These are phyloP conservation scores for Phaeosphaeriaceae sp. DNA, from an alignment of 2,329 filamentous ascomycete species.

Conservation along the genomic window DNA sequence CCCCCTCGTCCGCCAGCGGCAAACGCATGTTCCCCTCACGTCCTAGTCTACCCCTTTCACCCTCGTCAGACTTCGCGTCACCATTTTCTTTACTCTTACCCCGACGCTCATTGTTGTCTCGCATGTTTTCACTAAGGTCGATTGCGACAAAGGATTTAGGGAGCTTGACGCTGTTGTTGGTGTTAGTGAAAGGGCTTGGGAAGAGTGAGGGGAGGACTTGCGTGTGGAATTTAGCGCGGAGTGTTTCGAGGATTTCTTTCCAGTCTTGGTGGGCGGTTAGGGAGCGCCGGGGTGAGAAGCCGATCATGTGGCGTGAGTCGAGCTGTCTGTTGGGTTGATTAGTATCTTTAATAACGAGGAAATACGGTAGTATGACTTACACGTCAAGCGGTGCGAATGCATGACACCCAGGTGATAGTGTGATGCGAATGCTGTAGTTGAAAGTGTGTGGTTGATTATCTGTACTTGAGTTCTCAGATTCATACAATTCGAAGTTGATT, in stretches of 20 bases:
- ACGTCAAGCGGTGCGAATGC: constrained; percentile 96
- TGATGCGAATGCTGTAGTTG: constrained; percentile 95
- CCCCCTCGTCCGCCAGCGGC: constrained; percentile 9
- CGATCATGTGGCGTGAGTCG: constrained; percentile 95
- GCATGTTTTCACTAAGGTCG: constrained; percentile 55
- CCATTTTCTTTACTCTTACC: constrained; percentile 28
- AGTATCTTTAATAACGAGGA: constrained; percentile 1
- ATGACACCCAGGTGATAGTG: constrained; percentile 93
- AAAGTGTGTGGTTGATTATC: constrained; percentile 72
- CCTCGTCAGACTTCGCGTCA: constrained; percentile 18
- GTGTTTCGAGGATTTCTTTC: constrained; percentile 95
- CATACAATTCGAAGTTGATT: constrained; percentile 97
- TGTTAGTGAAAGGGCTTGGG: neutral
- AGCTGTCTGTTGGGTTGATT: constrained; percentile 64
- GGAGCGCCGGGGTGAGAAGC: constrained; percentile 86
- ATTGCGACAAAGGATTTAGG: constrained; percentile 60
- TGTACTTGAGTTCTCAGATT: constrained; percentile 75
- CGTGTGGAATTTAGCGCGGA: constrained; percentile 95
- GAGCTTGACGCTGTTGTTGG: constrained; percentile 51
- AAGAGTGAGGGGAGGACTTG: constrained; percentile 56
- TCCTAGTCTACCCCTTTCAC: constrained; percentile 25
- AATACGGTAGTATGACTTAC: constrained; percentile 26
- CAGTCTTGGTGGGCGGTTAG: constrained; percentile 91
- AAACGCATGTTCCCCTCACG: constrained; percentile 9
- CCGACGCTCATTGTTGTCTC: constrained; percentile 44